Conservation (phyloP, 805 yeast genomes). For the Suhomyces sp. region DNA sequence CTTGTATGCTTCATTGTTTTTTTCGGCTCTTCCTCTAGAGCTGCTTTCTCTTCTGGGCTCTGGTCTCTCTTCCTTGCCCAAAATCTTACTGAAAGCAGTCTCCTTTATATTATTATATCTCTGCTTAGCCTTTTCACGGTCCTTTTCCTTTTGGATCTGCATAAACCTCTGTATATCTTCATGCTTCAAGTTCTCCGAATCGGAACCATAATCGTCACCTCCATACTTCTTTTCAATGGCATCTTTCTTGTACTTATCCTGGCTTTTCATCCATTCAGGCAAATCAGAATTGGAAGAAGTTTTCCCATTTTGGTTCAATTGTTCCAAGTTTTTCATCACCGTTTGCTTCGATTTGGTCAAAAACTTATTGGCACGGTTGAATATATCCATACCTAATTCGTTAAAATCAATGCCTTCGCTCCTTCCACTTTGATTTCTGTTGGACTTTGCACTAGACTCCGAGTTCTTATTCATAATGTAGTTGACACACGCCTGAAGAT, state of each 20-base stretch:
- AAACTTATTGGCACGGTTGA: constrained; percentile 57
- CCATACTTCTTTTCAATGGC: constrained; percentile 31
- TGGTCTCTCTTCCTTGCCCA: not conserved
- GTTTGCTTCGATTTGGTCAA: constrained; percentile 59
- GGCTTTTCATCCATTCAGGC: constrained; percentile 79
- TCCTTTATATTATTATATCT: constrained; percentile 18
- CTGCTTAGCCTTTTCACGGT: constrained; percentile 30
- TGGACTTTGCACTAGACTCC: not conserved
- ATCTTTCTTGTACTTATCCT: constrained; percentile 43
- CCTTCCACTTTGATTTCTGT: not conserved
- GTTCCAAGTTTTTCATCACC: constrained; percentile 59
- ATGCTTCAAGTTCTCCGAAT: constrained; percentile 44
- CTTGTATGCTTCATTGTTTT: not conserved
- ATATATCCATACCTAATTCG: constrained; percentile 54
- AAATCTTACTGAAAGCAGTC: constrained; percentile 11
- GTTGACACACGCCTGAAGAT: constrained; percentile 64
- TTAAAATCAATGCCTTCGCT: constrained; percentile 25
- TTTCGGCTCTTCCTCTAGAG: not conserved
- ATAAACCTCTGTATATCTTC: constrained; percentile 41
- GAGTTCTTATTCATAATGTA: constrained; percentile 50
- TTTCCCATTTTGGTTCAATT: constrained; percentile 28
- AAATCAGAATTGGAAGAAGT: constrained; percentile 20
- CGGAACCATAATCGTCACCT: constrained; percentile 44
- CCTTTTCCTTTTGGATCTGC: constrained; percentile 34
- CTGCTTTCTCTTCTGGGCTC: not conserved